A percentile compares a stretch with the other conserved stretches of the same genome.
These are phyloP conservation scores for Starmerella etchellsii DNA, from an alignment of 805 yeast genomes.

Conservation along the genomic window DNA sequence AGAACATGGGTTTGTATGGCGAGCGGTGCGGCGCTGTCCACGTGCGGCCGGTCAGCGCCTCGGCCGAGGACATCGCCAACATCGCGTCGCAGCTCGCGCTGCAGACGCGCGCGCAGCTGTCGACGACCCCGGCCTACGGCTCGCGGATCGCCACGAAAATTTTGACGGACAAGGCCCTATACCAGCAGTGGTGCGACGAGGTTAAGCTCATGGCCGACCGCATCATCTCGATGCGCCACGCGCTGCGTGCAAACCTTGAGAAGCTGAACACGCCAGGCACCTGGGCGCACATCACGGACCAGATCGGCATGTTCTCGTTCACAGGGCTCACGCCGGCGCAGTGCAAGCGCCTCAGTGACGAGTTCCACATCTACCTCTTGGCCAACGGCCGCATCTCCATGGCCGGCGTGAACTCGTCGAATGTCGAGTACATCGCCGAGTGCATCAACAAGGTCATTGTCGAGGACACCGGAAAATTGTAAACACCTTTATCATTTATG, in stretches of 20 bases:
- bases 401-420: conserved; percentile 71
- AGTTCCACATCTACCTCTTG: conserved; percentile 72
- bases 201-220: conserved; percentile 77
- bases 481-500: no score
- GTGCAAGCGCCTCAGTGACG: conserved; percentile 59
- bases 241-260: conserved; percentile 47
- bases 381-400: conserved; percentile 84
- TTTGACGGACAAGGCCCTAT: conserved; percentile 52
- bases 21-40: conserved; percentile 69
- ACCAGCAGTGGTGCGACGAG: conserved; percentile 71
- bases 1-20: conserved; percentile 90
- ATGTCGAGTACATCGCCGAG: conserved; percentile 46
- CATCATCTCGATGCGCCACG: conserved; percentile 64
- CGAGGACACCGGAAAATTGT: conserved; percentile 6
- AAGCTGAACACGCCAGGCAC: conserved; percentile 67
- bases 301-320: conserved; percentile 94
- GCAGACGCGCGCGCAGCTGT: conserved; percentile 69
- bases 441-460: conserved; percentile 27
- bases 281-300: conserved; percentile 84
- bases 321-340: conserved; percentile 73
- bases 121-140: conserved; percentile 93
- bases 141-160: conserved; percentile 77
- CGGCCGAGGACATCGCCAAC: conserved; percentile 35
- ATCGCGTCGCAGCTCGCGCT: conserved; percentile 63
- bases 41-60: conserved; percentile 36